Conservation (phyloP, 2,329 filamentous ascomycete genomes). For the Colletotrichum cuscutae region DNA sequence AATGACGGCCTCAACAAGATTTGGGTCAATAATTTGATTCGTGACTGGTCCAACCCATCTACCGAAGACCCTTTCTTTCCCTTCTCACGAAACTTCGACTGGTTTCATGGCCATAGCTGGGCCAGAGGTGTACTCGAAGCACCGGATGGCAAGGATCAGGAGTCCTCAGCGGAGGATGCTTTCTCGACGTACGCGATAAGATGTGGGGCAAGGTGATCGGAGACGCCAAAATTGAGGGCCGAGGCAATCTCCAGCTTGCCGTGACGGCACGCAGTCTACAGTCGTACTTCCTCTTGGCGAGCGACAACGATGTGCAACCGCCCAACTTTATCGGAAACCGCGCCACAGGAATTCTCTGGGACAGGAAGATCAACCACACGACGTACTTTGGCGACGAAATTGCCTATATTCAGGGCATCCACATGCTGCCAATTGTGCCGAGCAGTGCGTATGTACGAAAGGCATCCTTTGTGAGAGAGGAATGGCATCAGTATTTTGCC, state of each 20-base stretch:
- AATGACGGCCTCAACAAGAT: conserved; percentile 62
- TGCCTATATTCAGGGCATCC: conserved; percentile 71
- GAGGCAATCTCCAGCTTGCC: conserved; percentile 79
- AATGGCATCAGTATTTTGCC: conserved; percentile 65
- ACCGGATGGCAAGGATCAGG: conserved; percentile 75
- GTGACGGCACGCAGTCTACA: conserved; percentile 74
- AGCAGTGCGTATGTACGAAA: conserved; percentile 70
- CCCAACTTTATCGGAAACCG: conserved; percentile 69
- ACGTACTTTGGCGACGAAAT: conserved; percentile 76
- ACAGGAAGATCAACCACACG: conserved; percentile 87
- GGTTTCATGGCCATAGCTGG: conserved; percentile 88
- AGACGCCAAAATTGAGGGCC: conserved; percentile 77
- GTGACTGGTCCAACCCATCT: conserved; percentile 78
- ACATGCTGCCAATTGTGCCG: conserved; percentile 77
- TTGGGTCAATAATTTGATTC: conserved; percentile 80
- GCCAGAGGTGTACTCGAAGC: conserved; percentile 76
- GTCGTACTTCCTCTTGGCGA: conserved; percentile 78
- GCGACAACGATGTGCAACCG: conserved; percentile 72
- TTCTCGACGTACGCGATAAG: conserved; percentile 84
- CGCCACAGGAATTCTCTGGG: conserved; percentile 69
- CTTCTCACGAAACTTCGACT: conserved; percentile 81
- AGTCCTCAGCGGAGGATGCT: conserved; percentile 84
- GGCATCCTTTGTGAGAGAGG: conserved; percentile 73
- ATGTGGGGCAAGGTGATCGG: conserved; percentile 82
- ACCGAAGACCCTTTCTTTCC: conserved; percentile 75